Conservation (phyloP, 2,329 filamentous ascomycete species). For the Laburnicola sp. region DNA sequence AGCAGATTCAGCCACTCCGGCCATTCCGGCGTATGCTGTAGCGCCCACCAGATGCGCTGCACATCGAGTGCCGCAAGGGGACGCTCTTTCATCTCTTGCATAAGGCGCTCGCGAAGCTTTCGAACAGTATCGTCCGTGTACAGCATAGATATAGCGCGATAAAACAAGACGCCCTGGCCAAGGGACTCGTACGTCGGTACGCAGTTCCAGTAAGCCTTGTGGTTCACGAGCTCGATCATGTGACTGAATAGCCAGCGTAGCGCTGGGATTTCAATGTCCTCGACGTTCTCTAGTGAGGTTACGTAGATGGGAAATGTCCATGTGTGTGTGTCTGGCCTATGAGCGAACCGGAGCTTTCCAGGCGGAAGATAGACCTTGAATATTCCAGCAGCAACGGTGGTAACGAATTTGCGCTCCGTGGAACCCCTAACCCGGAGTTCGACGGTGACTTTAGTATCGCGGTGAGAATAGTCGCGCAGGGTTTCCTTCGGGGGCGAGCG, state of each 20-base stretch:
- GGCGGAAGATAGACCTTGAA: background rate
- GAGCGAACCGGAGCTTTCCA: background rate
- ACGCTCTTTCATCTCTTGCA: background rate
- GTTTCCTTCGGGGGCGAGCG: background rate
- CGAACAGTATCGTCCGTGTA: background rate
- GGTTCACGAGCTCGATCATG: background rate
- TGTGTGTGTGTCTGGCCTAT: background rate
- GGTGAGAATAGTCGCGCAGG: background rate
- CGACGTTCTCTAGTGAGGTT: background rate
- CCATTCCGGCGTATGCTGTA: constrained; percentile 1
- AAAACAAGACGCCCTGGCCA: background rate
- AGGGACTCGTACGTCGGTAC: background rate
- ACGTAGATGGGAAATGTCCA: background rate
- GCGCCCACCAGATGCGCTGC: constrained; percentile 3
- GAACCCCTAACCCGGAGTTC: background rate
- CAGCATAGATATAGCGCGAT: background rate
- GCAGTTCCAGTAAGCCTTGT: background rate
- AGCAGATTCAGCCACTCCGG: background rate
- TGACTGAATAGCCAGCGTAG: background rate
- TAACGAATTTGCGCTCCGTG: background rate
- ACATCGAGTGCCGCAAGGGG: background rate
- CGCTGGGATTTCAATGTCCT: background rate
- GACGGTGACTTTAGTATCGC: background rate
- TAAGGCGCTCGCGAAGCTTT: background rate
- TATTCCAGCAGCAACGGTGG: background rate